Percentiles rank a stretch among this genome's conserved stretches.
phyloP scores from a whole-genome alignment of 805 yeast species.

The Kodamaea leandrae region DNA sequence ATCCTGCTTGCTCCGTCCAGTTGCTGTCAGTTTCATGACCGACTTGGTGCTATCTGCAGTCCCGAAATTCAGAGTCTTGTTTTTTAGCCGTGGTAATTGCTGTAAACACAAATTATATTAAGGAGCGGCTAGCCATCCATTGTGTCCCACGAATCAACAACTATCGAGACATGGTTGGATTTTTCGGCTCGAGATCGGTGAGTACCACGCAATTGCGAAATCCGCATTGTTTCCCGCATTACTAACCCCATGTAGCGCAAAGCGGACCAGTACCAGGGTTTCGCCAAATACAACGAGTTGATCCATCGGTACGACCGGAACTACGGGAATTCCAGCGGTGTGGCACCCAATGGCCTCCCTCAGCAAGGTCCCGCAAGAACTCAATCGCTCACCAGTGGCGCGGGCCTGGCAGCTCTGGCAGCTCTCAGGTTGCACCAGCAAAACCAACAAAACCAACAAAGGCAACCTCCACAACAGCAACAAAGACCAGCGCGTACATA shows the following conservation, averaged over 20 bases:
- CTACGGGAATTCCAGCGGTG: constrained; percentile 6
- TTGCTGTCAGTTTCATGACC: neutral
- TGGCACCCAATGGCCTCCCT: constrained; percentile 18
- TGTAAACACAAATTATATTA: neutral
- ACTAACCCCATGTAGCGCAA: constrained; percentile 15
- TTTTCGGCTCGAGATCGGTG: constrained; percentile 7
- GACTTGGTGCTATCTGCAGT: neutral
- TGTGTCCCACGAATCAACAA: neutral
- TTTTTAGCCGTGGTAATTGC: neutral
- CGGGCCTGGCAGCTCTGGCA: constrained; percentile 43
- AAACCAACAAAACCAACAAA: constrained; percentile 10
- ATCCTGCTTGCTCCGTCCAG: neutral
- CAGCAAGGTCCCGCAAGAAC: neutral
- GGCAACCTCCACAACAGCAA: constrained; percentile 6
- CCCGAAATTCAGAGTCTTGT: neutral
- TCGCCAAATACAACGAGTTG: constrained; percentile 31
- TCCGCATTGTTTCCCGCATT: neutral
- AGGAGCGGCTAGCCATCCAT: too few relatives aligned
- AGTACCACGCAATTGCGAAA: neutral
- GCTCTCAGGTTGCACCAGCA: constrained; percentile 37
- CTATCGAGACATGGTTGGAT: constrained; percentile 5
- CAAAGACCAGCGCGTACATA: constrained; percentile 5
- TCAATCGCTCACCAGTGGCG: constrained; percentile 22
- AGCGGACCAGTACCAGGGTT: constrained; percentile 30
- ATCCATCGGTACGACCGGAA: constrained; percentile 18